A percentile compares a stretch with the other conserved stretches of the same genome.
Conservation (phyloP, 2,329 filamentous ascomycete genomes). For the Pestalotiopsis sp. region DNA sequence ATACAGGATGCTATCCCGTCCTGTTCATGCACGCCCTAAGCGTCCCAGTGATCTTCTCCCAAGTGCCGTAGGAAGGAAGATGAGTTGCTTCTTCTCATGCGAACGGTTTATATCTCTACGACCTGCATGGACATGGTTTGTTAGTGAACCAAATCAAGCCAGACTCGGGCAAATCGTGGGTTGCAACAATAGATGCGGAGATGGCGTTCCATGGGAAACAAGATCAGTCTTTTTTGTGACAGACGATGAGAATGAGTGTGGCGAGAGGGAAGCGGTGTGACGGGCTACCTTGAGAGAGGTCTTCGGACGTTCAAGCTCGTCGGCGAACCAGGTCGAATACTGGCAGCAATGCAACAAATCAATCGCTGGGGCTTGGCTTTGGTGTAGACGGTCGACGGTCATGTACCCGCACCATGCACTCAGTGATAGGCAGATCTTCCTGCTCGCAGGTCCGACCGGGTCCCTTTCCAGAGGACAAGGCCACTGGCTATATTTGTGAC, state of each 20-base stretch:
- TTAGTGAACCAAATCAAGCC: background rate
- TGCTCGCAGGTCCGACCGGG: background rate
- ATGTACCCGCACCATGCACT: background rate
- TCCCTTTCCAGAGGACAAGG: background rate
- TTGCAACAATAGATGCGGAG: background rate
- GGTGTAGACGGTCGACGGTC: no score
- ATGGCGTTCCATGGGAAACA: background rate
- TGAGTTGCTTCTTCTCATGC: background rate
- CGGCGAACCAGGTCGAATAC: background rate
- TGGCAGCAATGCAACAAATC: background rate
- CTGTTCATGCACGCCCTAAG: background rate
- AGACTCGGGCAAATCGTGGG: background rate
- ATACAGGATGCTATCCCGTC: background rate
- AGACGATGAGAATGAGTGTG: background rate
- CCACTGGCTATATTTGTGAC: background rate
- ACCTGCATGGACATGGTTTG: background rate
- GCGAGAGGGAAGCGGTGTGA: background rate
- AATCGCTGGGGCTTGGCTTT: background rate
- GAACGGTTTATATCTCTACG: background rate
- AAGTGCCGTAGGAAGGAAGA: background rate
- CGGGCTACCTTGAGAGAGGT: background rate
- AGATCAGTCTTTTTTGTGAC: background rate
- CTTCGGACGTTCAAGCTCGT: background rate
- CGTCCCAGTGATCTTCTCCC: background rate
- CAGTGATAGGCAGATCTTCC: background rate